Base-by-base conservation (phyloP, 306 rosid species). In the Astragalus glycyphyllos region DNA sequence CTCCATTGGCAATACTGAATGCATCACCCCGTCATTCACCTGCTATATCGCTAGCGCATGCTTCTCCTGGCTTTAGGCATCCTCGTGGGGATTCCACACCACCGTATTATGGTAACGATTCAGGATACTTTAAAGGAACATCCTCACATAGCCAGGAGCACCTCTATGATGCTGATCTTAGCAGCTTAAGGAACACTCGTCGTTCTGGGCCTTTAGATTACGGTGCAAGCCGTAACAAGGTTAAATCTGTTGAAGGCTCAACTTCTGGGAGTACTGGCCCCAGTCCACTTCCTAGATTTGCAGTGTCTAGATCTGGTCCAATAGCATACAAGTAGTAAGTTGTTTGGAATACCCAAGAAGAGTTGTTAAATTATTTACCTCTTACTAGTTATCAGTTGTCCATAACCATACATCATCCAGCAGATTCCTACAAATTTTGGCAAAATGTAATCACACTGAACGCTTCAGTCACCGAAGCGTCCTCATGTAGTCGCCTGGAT, bases 241-340 rank as follows among this genome's bases (percentile, higher is more conserved):
- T 75, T 0, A 89, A 89, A 77, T 59, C 77, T 32, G 80, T 69
- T 35, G 99, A 94, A 73, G 89, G 97, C 67, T 91, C 96, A 64
- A 78, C 83, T 80, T 91, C 99, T 20, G 95, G 96, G 34, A 84
- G 92, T 78, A 80, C 87, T 5, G 96, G 97, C 37, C 98, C 94
- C 26, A 94, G 97, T 66, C 98, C 97, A 44, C 84, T 94, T 44
- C 98, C 97, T 11, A 90, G 96, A 78, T 94, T 94, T 85, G 97
- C 98, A 11, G 97, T 90, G 45, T 94, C 98, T 35, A 94, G 98
- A 78, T 90, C 98, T 54, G 97, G 98, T 73, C 98, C 98, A 31
- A 41, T 94, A 72, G 86, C 89, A 0, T 94, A 90, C 88, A 94
- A 94, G 95, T 90, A 83, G 88, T 63, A 62, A 42, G 71, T 47